These are phyloP conservation scores for Delphinella strobiligena DNA, from an alignment of 2,329 filamentous ascomycete species.

Conservation along the genomic window DNA sequence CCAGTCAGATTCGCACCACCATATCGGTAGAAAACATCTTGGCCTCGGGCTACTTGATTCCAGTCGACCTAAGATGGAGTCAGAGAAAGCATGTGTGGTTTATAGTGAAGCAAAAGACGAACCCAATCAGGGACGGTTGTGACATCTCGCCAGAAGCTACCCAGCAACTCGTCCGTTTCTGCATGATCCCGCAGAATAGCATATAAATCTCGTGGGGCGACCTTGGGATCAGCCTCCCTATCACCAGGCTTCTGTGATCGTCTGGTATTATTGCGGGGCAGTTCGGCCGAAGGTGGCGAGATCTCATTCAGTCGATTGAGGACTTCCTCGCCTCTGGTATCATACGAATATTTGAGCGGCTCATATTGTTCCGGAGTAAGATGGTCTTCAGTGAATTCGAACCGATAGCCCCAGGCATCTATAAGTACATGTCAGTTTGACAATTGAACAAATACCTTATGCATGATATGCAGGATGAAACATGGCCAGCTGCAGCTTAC, in stretches of 20 bases:
- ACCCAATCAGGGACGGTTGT: slow-evolving; percentile 62
- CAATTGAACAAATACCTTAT: not conserved
- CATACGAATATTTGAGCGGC: slow-evolving; percentile 54
- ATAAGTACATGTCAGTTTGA: not conserved
- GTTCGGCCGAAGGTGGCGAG: slow-evolving; percentile 32
- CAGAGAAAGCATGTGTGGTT: not conserved
- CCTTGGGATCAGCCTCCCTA: slow-evolving; percentile 15
- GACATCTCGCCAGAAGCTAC: slow-evolving; percentile 52
- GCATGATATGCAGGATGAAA: not conserved
- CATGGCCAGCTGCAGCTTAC: not conserved
- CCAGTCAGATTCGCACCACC: slow-evolving; percentile 53
- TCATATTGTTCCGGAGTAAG: slow-evolving; percentile 46
- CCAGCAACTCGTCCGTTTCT: slow-evolving; percentile 42
- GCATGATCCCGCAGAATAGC: slow-evolving; percentile 48
- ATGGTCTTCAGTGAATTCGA: slow-evolving; percentile 57
- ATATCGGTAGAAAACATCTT: slow-evolving; percentile 69
- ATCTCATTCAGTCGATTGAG: slow-evolving; percentile 52
- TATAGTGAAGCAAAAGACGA: not conserved
- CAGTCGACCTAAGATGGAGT: slow-evolving; percentile 37
- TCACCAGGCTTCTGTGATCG: slow-evolving; percentile 9
- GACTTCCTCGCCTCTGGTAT: slow-evolving; percentile 54
- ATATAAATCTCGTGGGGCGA: slow-evolving; percentile 46
- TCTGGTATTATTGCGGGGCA: slow-evolving; percentile 25
- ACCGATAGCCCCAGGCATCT: slow-evolving; percentile 51
- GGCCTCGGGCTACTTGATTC: slow-evolving; percentile 60